phyloP scores from a whole-genome alignment of 78 protist species.

The Emiliania huxleyi region DNA sequence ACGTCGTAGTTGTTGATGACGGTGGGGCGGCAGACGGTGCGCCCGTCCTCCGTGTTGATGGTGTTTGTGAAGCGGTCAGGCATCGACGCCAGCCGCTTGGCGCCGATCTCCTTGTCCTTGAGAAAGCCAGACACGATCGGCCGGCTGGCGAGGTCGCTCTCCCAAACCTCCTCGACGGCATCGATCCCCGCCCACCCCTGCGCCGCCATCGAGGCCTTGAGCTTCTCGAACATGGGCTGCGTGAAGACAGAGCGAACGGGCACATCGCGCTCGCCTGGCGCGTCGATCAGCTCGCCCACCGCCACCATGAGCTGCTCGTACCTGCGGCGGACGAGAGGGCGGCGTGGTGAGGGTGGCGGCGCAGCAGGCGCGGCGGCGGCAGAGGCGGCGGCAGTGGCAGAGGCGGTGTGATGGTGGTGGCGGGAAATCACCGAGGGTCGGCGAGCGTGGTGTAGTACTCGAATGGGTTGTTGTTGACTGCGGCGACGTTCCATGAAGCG shows the following conservation, averaged over 20 bases:
- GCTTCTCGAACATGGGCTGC: not conserved
- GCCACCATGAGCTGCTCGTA: slow-evolving; percentile 26
- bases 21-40: slow-evolving; percentile 16
- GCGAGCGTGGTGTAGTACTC: no score
- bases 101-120: slow-evolving; percentile 23
- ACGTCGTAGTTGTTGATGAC: slow-evolving; percentile 3
- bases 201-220: not conserved
- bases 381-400: not conserved
- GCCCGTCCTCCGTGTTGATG: not conserved
- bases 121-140: not conserved
- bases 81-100: slow-evolving; percentile 44
- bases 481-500: no score
- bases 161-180: not conserved
- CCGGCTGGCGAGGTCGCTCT: not conserved
- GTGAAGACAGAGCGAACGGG: not conserved
- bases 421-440: slow-evolving; percentile 10
- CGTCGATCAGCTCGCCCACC: not conserved
- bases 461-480: no score
- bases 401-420: not conserved
- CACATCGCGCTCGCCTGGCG: slow-evolving; percentile 28
- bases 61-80: slow-evolving; percentile 45
- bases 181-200: not conserved
- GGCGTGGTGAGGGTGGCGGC: not conserved
- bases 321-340: not conserved
- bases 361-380: slow-evolving; percentile 8